Evolutionary conservation across 768 basidiomycete species (phyloP), one percentile per base, ranked within the genome.

Genomic region (Agrocybe praecox): DNA sequence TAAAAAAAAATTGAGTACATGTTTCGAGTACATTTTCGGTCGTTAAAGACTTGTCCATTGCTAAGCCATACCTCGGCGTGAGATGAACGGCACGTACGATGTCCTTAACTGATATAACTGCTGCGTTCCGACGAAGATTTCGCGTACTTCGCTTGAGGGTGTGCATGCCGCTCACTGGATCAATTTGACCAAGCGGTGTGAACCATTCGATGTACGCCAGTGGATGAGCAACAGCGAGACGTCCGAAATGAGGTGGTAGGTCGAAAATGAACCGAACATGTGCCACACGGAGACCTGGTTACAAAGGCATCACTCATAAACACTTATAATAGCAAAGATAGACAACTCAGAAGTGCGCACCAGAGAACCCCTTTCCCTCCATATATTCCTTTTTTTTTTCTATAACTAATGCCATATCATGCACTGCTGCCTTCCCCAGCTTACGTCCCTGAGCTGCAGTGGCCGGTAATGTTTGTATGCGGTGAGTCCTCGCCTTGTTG

Each of bases 131-230:
- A 1, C 49, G 58, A 34, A 52, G 57, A 12, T 45, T n/a, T 44
- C 50, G 57, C 10, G 54, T 64, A 1, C 58, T 57, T n/a, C 53
- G 60, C 19, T 40, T 55, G 24, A 60, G 57, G 10, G 51, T 40
- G 52, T 46, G 58, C 55, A 67, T 53, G 23, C 58, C 60, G 15
- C 50, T 50, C 32, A 29, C 46, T 2, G 53, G 34, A 23, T 64
- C 63, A 6, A 54, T 57, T 4, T 34, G n/a, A 11, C 61, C 50
- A 19, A 68, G 55, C 6, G 65, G 61, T 12, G 54, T 67, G 53
- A 64, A 68, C 65, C 65, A 67, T 18, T 68, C 60, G 17, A 69
- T 49, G 34, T 62, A 68, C 0, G 64, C 67, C 15, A 69, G 61
- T 1, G 55, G 67, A 29, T 64, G 60, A 4, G 42, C 2, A 32